A percentile compares a stretch with the other conserved stretches of the same genome.
Evolutionary conservation across 345 rosid species (phyloP).

Genomic region (Bretschneidera sinensis): DNA sequence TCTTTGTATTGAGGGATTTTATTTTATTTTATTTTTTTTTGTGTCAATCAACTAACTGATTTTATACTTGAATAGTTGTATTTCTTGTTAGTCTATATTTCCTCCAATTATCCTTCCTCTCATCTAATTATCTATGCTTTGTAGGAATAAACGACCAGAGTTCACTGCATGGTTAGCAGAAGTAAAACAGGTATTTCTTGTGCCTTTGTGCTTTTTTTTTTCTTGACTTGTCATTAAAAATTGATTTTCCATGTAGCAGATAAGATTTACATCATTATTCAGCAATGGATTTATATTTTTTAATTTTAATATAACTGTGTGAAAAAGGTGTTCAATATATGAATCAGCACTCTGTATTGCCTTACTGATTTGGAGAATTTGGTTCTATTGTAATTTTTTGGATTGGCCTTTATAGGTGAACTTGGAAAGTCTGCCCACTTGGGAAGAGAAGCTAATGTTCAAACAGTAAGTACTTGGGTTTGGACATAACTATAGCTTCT

Average conservation of each 20-base stretch:
- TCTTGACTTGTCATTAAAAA: too few relatives aligned
- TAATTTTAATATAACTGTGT: not conserved
- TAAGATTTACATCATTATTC: not conserved
- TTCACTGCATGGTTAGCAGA: slow-evolving; percentile 97
- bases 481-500: slow-evolving; percentile 1
- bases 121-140: slow-evolving; percentile 11
- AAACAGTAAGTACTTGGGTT: slow-evolving; percentile 49
- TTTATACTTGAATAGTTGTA: too few relatives aligned
- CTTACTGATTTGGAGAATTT: not conserved
- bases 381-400: slow-evolving; percentile 9
- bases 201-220: too few relatives aligned
- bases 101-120: too few relatives aligned
- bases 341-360: not conserved
- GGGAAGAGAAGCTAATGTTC: slow-evolving; percentile 99
- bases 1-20: too few relatives aligned
- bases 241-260: too few relatives aligned
- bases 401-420: slow-evolving; percentile 49
- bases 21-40: too few relatives aligned
- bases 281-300: not conserved
- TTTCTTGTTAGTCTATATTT: too few relatives aligned
- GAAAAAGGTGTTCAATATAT: too few relatives aligned
- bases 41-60: too few relatives aligned
- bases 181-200: slow-evolving; percentile 65
- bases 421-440: slow-evolving; percentile 82
- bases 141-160: slow-evolving; percentile 95